Evolutionary conservation across 2,329 filamentous ascomycete species (phyloP).

Genomic region (Cryoendolithus antarcticus): DNA sequence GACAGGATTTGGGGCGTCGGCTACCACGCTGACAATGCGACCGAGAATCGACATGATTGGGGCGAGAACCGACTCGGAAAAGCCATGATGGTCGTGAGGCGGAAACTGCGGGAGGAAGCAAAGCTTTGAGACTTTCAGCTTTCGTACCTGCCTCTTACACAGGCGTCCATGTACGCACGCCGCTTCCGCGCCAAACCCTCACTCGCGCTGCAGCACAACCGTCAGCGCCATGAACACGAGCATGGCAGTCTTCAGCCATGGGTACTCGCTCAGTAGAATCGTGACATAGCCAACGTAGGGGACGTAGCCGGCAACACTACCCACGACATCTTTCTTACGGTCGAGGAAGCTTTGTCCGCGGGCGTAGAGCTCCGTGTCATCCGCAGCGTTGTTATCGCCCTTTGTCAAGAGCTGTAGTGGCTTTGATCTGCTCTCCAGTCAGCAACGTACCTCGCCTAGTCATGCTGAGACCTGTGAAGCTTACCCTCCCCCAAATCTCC

Average conservation of each 20-base stretch:
- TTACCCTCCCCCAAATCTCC: constrained; percentile 51
- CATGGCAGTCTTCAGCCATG: constrained; percentile 94
- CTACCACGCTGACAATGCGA: constrained; percentile 41
- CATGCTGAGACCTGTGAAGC: constrained; percentile 12
- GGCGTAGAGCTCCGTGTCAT: constrained; percentile 87
- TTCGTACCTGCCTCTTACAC: too few species aligned
- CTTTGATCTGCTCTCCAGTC: constrained; percentile 25
- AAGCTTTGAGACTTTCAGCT: too few species aligned
- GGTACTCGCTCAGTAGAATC: constrained; percentile 87
- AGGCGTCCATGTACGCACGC: too few species aligned
- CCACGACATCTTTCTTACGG: constrained; percentile 71
- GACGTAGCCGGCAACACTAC: constrained; percentile 81
- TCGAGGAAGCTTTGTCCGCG: constrained; percentile 75
- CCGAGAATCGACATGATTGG: constrained; percentile 39
- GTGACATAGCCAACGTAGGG: constrained; percentile 96
- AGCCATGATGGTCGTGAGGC: constrained; percentile 48
- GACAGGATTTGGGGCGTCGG: constrained; percentile 58
- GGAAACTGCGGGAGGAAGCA: constrained; percentile 34
- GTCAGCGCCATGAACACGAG: constrained; percentile 88
- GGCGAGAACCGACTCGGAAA: constrained; percentile 53
- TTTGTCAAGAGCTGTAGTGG: constrained; percentile 72
- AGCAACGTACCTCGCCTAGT: constrained; percentile 1
- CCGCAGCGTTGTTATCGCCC: constrained; percentile 88
- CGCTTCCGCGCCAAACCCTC: not conserved
- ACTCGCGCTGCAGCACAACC: constrained; percentile 87